Evolutionary conservation across 1,139 yeast genomes (phyloP).

Genomic region (Yamadazyma diospyri): DNA sequence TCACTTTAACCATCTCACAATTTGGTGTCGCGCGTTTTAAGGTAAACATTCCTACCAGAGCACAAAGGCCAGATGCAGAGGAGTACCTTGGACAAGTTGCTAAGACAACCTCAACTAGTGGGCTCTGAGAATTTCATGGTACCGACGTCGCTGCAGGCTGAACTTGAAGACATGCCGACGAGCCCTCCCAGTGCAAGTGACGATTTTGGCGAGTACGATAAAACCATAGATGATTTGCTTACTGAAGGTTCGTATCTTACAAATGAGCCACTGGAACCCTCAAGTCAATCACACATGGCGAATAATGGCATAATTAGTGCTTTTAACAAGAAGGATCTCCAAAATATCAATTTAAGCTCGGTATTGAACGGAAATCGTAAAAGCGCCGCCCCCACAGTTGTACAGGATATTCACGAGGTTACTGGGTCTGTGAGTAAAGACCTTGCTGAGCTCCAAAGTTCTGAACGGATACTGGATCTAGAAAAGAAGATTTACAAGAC

Average conservation of each 20-base stretch:
- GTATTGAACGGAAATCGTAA: constrained; percentile 6
- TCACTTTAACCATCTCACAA: constrained; percentile 1
- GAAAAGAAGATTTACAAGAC: constrained; percentile 30
- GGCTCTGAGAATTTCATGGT: constrained; percentile 3
- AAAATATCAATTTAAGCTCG: constrained; percentile 1
- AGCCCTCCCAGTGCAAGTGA: background rate
- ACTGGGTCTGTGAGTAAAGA: too few species aligned
- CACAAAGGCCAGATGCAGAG: constrained; percentile 5
- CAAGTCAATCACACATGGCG: background rate
- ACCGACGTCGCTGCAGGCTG: background rate
- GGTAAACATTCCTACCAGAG: too few species aligned
- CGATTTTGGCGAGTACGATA: background rate
- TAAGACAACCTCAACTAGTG: constrained; percentile 2
- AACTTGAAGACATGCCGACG: background rate
- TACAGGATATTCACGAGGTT: too few species aligned
- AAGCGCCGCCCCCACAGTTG: too few species aligned
- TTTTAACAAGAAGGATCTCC: background rate
- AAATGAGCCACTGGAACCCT: too few species aligned
- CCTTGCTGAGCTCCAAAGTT: too few species aligned
- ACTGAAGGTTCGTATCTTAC: too few species aligned
- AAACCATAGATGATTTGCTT: background rate
- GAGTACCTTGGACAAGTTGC: constrained; percentile 2
- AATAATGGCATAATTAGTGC: background rate
- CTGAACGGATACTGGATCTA: constrained; percentile 22
- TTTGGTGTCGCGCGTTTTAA: too few species aligned